These are phyloP conservation scores for Chaetomium strumarium DNA, from an alignment of 2,329 filamentous ascomycete species.

Conservation along the genomic window DNA sequence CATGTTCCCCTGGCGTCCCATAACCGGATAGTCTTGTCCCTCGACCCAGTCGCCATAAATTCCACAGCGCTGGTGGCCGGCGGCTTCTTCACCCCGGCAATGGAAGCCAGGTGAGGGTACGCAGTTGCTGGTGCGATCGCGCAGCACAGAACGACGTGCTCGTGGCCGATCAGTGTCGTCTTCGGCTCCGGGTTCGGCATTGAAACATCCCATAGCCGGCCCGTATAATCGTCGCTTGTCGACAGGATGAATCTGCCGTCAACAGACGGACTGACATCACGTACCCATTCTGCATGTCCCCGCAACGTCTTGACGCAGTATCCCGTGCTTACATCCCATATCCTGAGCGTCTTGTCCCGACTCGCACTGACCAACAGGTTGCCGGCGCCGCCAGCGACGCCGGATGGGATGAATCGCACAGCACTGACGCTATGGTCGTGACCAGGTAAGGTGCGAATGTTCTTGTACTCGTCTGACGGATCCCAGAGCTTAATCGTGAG, in stretches of 20 bases:
- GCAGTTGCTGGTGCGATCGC: constrained; percentile 74
- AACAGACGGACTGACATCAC: constrained; percentile 73
- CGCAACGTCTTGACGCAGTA: constrained; percentile 88
- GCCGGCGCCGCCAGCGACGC: constrained; percentile 70
- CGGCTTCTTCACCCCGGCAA: constrained; percentile 79
- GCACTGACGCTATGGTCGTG: constrained; percentile 90
- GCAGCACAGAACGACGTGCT: constrained; percentile 81
- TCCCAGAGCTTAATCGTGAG: constrained; percentile 95
- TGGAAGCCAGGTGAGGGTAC: constrained; percentile 68
- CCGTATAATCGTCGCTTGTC: constrained; percentile 74
- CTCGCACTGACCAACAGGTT: constrained; percentile 84
- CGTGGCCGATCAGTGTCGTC: constrained; percentile 76
- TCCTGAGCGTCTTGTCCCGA: constrained; percentile 74
- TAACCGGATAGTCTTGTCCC: constrained; percentile 85
- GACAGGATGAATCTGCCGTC: constrained; percentile 82
- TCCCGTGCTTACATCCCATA: constrained; percentile 91
- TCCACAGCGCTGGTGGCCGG: constrained; percentile 73
- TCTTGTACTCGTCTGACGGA: constrained; percentile 87
- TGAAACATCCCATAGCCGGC: constrained; percentile 78
- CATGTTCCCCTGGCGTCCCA: constrained; percentile 83
- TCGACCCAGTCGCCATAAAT: constrained; percentile 80
- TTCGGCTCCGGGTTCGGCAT: constrained; percentile 64
- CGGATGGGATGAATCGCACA: constrained; percentile 81
- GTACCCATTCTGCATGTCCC: constrained; percentile 86
- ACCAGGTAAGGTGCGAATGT: constrained; percentile 82